phyloP scores from a whole-genome alignment of 495 filamentous ascomycete genomes.

The Daldinia grandis region DNA sequence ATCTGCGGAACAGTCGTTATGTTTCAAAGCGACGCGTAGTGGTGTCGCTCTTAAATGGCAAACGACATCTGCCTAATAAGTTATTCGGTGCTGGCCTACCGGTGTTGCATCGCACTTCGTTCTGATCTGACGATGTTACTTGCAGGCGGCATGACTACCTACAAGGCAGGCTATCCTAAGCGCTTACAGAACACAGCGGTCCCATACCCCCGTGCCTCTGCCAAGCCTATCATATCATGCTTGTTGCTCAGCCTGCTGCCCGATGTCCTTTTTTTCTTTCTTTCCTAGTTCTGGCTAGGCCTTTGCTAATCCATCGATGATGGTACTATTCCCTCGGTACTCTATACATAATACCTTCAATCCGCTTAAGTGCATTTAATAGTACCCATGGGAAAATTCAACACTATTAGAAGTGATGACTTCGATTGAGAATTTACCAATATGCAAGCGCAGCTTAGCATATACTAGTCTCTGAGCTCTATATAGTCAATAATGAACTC shows the following conservation, averaged over 20 bases:
- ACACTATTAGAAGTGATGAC: neutral
- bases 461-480: neutral
- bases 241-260: neutral
- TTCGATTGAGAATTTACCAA: neutral
- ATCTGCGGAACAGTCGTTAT: slow-evolving; percentile 19
- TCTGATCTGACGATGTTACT: slow-evolving; percentile 28
- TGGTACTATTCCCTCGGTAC: neutral
- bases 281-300: neutral
- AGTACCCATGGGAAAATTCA: neutral
- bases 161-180: slow-evolving; percentile 3
- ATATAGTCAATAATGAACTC: neutral
- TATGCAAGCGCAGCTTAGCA: neutral
- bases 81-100: slow-evolving; percentile 22
- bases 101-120: slow-evolving; percentile 28
- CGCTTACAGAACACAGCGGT: slow-evolving; percentile 22
- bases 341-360: neutral
- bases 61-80: slow-evolving; percentile 32
- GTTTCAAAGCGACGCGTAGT: slow-evolving; percentile 30
- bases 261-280: neutral
- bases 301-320: neutral
- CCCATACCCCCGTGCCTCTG: slow-evolving; percentile 15
- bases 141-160: neutral
- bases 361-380: neutral
- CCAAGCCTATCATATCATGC: slow-evolving; percentile 11
- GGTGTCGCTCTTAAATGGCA: slow-evolving; percentile 16